Conservation (phyloP, 2,329 filamentous ascomycete genomes). For the Penicillium sp. region DNA sequence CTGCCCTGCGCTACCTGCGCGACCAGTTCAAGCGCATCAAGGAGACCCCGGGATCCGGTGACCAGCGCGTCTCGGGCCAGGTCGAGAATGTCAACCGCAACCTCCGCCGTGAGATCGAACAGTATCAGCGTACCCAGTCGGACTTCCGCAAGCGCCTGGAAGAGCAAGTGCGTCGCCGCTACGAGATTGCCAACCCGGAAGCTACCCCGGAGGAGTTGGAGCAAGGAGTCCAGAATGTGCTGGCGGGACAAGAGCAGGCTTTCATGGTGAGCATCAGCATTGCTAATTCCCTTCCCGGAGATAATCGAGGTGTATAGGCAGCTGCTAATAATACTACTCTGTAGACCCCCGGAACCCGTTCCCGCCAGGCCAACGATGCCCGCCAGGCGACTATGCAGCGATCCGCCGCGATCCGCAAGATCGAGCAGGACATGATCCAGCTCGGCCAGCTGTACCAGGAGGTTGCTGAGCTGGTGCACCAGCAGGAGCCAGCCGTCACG, state of each 20-base stretch:
- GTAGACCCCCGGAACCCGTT: constrained; percentile 48
- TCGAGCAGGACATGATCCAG: constrained; percentile 87
- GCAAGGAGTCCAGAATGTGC: constrained; percentile 72
- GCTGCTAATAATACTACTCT: too few relatives aligned
- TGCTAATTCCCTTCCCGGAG: not conserved
- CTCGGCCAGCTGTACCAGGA: constrained; percentile 87
- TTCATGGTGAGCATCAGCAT: constrained; percentile 65
- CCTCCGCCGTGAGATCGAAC: constrained; percentile 78
- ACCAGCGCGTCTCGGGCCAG: constrained; percentile 75
- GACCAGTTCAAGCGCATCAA: constrained; percentile 82
- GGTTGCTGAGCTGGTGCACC: constrained; percentile 80
- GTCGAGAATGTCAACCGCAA: constrained; percentile 79
- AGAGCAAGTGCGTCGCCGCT: constrained; percentile 86
- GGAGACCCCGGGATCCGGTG: constrained; percentile 74
- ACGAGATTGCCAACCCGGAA: constrained; percentile 84
- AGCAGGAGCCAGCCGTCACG: constrained; percentile 80
- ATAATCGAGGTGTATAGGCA: too few relatives aligned
- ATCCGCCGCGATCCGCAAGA: constrained; percentile 86
- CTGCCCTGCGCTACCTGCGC: constrained; percentile 76
- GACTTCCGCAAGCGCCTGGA: constrained; percentile 79
- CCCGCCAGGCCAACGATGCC: constrained; percentile 79
- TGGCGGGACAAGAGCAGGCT: constrained; percentile 70
- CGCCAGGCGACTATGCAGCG: constrained; percentile 78
- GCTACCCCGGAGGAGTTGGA: constrained; percentile 77
- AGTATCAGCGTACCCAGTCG: constrained; percentile 79